Percentiles rank a stretch among this genome's conserved stretches.
Conservation (phyloP, 805 yeast species). For the Metschnikowia borealis region DNA sequence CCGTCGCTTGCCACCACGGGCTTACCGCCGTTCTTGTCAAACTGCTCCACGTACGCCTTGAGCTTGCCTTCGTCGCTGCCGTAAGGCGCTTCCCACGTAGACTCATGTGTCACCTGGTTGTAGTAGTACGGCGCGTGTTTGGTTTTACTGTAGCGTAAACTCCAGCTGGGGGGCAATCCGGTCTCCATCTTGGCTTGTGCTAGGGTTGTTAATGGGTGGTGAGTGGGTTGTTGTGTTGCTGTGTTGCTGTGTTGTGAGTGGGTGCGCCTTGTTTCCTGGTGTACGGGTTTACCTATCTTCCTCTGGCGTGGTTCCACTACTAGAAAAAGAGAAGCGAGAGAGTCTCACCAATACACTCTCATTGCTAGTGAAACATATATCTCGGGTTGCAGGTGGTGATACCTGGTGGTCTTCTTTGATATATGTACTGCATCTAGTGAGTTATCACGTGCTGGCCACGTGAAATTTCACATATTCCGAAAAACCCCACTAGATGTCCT, state of each 20-base stretch:
- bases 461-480: too few species aligned
- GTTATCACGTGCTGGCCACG: too few species aligned
- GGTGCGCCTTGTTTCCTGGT: not conserved
- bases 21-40: conserved; percentile 29
- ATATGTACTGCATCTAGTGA: too few species aligned
- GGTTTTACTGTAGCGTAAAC: conserved; percentile 69
- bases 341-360: too few species aligned
- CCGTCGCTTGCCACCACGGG: conserved; percentile 36
- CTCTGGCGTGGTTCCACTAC: too few species aligned
- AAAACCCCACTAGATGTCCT: too few species aligned
- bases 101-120: conserved; percentile 64
- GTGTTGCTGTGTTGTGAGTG: not conserved
- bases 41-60: conserved; percentile 49
- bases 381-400: too few species aligned
- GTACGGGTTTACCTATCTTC: not conserved
- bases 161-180: conserved; percentile 88
- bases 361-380: too few species aligned
- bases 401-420: too few species aligned
- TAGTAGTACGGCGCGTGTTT: conserved; percentile 82
- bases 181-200: conserved; percentile 33
- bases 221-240: not conserved
- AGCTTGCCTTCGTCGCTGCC: conserved; percentile 68
- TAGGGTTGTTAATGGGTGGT: not conserved
- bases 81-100: conserved; percentile 88
- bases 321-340: too few species aligned